Percentiles rank a stretch among this genome's conserved stretches.
Conservation (phyloP, 305 asterid genomes). For the Fraxinus sp. region DNA sequence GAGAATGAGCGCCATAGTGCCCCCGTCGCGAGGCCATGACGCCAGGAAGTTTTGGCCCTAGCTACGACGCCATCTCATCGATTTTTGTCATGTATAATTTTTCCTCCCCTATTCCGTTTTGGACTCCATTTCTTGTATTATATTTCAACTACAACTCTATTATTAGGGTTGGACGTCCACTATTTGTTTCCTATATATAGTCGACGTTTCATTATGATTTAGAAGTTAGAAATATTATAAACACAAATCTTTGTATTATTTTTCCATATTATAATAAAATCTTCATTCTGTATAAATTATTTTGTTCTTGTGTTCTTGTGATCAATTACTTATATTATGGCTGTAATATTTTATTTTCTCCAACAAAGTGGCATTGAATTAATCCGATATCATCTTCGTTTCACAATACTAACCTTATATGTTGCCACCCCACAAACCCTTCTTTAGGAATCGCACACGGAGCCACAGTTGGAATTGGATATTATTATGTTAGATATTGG, state of each 20-base stretch:
- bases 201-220: not conserved
- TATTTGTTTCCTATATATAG: not conserved
- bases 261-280: not conserved
- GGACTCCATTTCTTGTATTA: not conserved
- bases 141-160: not conserved
- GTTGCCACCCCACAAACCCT: not conserved
- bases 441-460: not conserved
- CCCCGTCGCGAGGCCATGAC: no score
- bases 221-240: not conserved
- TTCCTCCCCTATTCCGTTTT: not conserved
- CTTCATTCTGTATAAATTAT: no score
- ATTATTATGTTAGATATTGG: not conserved
- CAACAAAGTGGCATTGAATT: no score
- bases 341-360: no score
- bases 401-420: no score
- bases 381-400: no score
- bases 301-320: no score
- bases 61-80: not conserved
- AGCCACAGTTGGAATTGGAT: not conserved
- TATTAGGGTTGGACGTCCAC: not conserved
- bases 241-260: not conserved
- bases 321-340: no score
- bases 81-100: not conserved
- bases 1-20: not conserved
- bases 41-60: not conserved